A percentile compares a stretch with the other conserved stretches of the same genome.
Evolutionary conservation across 2,329 filamentous ascomycete species (phyloP).

Genomic region (Acrocalymma vagum): DNA sequence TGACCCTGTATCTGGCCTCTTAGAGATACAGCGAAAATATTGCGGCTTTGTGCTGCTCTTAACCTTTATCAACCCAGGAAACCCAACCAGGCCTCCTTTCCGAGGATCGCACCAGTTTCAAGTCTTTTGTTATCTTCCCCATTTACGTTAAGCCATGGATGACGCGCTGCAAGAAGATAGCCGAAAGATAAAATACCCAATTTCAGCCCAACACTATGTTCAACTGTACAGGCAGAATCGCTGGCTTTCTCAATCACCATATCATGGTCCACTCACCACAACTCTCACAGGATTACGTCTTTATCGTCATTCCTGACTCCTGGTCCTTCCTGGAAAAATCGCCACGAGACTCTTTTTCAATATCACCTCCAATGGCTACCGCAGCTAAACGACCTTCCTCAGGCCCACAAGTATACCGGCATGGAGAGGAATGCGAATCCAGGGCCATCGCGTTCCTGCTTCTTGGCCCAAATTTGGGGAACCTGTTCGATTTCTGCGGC

Average conservation of each 20-base stretch:
- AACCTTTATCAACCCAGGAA: conserved; percentile 6
- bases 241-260: conserved; percentile 5
- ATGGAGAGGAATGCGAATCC: conserved; percentile 4
- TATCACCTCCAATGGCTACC: conserved; percentile 6
- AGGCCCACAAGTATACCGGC: conserved; percentile 4
- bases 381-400: conserved; percentile 4
- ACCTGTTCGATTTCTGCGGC: conserved; percentile 2
- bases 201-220: conserved; percentile 8
- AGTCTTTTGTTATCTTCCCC: conserved; percentile 7
- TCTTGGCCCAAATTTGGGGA: conserved; percentile 3
- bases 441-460: conserved; percentile 2
- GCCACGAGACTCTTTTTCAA: conserved; percentile 1
- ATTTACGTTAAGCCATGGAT: conserved; percentile 5
- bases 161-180: conserved; percentile 7
- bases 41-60: conserved; percentile 5
- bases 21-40: conserved; percentile 2
- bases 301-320: conserved; percentile 5
- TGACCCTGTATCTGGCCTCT: conserved; percentile 4
- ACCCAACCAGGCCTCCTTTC: conserved; percentile 6
- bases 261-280: conserved; percentile 4
- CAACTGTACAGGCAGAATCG: conserved; percentile 7
- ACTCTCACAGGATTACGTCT: conserved; percentile 7
- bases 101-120: conserved; percentile 5
- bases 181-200: conserved; percentile 7
- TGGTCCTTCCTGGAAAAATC: conserved; percentile 5